phyloP scores from a whole-genome alignment of 176 grass and related monocot genomes.

The Thinopyrum elongatum region DNA sequence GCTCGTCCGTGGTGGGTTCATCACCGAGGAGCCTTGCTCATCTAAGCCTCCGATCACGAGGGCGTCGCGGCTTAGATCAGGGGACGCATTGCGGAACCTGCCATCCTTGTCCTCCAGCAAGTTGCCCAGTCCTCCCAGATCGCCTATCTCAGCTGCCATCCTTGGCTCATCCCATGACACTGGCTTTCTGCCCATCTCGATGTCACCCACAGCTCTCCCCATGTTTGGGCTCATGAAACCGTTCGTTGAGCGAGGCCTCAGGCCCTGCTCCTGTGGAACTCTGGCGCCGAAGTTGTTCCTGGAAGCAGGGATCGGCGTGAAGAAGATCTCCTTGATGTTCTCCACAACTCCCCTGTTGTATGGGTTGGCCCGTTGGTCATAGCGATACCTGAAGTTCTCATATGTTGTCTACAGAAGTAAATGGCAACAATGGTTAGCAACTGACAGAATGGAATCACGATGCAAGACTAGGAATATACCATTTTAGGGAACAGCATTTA shows the following conservation, averaged over 20 bases:
- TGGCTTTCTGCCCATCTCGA: slow-evolving; percentile 88
- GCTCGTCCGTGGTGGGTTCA: slow-evolving; percentile 62
- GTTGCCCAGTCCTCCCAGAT: slow-evolving; percentile 62
- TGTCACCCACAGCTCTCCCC: slow-evolving; percentile 69
- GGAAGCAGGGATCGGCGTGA: slow-evolving; percentile 66
- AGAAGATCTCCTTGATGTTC: slow-evolving; percentile 93
- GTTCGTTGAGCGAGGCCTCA: slow-evolving; percentile 51
- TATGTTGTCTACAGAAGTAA: slow-evolving; percentile 76
- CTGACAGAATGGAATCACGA: not conserved
- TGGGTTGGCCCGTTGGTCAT: slow-evolving; percentile 82
- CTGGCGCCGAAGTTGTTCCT: slow-evolving; percentile 78
- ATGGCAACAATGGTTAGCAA: not conserved
- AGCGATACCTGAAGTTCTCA: slow-evolving; percentile 94
- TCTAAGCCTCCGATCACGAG: slow-evolving; percentile 48
- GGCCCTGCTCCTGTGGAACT: slow-evolving; percentile 46
- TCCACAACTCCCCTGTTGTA: slow-evolving; percentile 68
- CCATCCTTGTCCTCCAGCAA: slow-evolving; percentile 79
- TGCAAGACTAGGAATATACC: not conserved
- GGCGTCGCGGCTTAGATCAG: slow-evolving; percentile 61
- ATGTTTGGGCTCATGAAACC: slow-evolving; percentile 97
- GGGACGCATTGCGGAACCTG: slow-evolving; percentile 48
- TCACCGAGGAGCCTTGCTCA: slow-evolving; percentile 37
- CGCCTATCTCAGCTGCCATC: slow-evolving; percentile 68
- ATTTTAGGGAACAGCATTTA: slow-evolving; percentile 26
- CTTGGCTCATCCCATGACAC: slow-evolving; percentile 87